Evolutionary conservation across 257 asterid genomes (phyloP), one percentile per base, ranked within the genome.

Genomic region (Solanum megistacrolobum): DNA sequence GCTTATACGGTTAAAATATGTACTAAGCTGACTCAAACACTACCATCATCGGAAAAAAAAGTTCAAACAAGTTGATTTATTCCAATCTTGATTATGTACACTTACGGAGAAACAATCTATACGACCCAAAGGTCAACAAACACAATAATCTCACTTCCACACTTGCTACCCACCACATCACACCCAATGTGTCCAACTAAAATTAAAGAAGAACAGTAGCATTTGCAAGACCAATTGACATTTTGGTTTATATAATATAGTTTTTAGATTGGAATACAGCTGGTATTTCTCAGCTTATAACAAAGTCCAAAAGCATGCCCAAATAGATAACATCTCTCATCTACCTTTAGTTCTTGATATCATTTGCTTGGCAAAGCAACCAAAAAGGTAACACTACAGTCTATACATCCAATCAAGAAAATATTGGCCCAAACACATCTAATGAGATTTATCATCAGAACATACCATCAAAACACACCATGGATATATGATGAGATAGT

Each of bases 351-450:
- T 86, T 88, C 82, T 74, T 60, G 89, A 91, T 89, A 88, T 89
- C 90, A 27, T 91, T 92, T 87, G 92, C 90, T 91, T 87, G 93
- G 89, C 90, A 65, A 79, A 90, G 87, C 92, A 85, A 87, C 88
- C 74, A 90, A 83, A 21, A 65, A 32, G 23, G 60, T 48, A 2
- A 32, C 74, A 32, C 27, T 2, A 29, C 35, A 31, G 20, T 35
- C 71, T 48, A 18, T 68, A 38, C 36, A 78, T 78, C 75, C 29
- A 71, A 81, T 82, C 90, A 87, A 87, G 12, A 20, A 38, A 20
- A 46, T 10, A 35, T 58, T 35, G 88, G 88, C 78, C 88, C 91
- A 87, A 41, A 41, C 83, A 76, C 43, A 76, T 16, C 32, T 7
- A 76, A 1, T 18, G n/a, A 11, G 89, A 21, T 12, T 31, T 31